Evolutionary conservation across 495 filamentous ascomycete species (phyloP).

Genomic region (Chaetomium fimeti): DNA sequence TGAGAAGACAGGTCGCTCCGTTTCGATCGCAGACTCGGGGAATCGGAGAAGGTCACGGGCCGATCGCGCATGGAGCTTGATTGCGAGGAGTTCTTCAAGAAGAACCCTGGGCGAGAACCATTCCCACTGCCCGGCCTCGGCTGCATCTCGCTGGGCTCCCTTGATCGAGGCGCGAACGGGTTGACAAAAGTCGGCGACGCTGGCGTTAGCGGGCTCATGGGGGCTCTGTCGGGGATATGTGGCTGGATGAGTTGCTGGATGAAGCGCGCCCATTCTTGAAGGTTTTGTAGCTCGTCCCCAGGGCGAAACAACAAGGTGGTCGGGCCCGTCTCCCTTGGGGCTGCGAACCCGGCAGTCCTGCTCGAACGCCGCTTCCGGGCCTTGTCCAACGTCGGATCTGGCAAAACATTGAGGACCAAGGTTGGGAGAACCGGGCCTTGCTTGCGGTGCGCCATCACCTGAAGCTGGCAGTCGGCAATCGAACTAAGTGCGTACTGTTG

Average conservation of each 20-base stretch:
- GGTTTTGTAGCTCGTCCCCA: slow-evolving; percentile 40
- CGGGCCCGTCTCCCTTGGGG: slow-evolving; percentile 44
- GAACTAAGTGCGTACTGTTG: slow-evolving; percentile 50
- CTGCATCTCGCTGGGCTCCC: slow-evolving; percentile 37
- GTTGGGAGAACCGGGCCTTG: slow-evolving; percentile 51
- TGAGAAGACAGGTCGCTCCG: slow-evolving; percentile 55
- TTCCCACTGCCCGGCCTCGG: slow-evolving; percentile 36
- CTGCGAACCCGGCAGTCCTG: slow-evolving; percentile 50
- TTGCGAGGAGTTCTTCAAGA: slow-evolving; percentile 39
- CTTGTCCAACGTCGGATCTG: slow-evolving; percentile 52
- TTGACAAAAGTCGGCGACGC: slow-evolving; percentile 48
- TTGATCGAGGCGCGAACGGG: slow-evolving; percentile 41
- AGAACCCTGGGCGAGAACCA: slow-evolving; percentile 35
- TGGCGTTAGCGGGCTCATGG: slow-evolving; percentile 45
- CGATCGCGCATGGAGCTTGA: slow-evolving; percentile 42
- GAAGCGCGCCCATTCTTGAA: slow-evolving; percentile 49
- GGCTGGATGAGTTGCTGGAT: slow-evolving; percentile 46
- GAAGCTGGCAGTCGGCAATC: slow-evolving; percentile 53
- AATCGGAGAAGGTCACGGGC: slow-evolving; percentile 44
- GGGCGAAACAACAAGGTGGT: slow-evolving; percentile 46
- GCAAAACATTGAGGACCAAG: slow-evolving; percentile 51
- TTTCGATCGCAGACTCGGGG: slow-evolving; percentile 54
- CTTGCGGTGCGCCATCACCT: slow-evolving; percentile 54
- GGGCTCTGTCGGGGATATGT: slow-evolving; percentile 35
- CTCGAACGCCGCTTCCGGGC: slow-evolving; percentile 57